A percentile compares a stretch with the other conserved stretches of the same genome.
These are phyloP conservation scores for Corymbia calophylla DNA, from an alignment of 441 rosid genomes.

Conservation along the genomic window DNA sequence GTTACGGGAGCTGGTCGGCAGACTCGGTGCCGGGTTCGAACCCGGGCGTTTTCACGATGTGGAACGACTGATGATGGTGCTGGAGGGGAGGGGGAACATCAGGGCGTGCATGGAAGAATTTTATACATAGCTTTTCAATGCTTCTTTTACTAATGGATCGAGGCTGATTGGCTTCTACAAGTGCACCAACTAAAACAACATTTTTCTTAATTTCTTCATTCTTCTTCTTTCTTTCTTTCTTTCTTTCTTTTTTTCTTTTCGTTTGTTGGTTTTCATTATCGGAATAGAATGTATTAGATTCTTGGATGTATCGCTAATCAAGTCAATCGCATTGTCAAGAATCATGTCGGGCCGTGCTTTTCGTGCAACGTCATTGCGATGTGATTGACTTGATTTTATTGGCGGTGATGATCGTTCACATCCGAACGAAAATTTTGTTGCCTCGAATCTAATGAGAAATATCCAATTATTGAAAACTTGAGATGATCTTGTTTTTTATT, in stretches of 20 bases:
- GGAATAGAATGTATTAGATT: background rate
- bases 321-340: background rate
- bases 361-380: background rate
- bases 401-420: background rate
- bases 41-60: slow-evolving; percentile 75
- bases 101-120: background rate
- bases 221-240: background rate
- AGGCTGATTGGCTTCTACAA: background rate
- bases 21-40: slow-evolving; percentile 71
- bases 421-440: background rate
- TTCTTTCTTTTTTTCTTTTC: background rate
- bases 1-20: slow-evolving; percentile 64
- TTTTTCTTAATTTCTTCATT: background rate
- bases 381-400: background rate
- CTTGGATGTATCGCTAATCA: background rate
- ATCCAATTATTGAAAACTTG: background rate
- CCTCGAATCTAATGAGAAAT: background rate
- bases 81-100: background rate
- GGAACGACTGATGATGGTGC: slow-evolving; percentile 50
- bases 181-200: background rate
- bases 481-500: background rate
- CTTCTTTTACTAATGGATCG: background rate
- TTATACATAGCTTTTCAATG: background rate
- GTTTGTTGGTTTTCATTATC: background rate
- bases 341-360: background rate